phyloP scores from a whole-genome alignment of 192 early-diverging fungal species.

The Backusella parvicylindrica region DNA sequence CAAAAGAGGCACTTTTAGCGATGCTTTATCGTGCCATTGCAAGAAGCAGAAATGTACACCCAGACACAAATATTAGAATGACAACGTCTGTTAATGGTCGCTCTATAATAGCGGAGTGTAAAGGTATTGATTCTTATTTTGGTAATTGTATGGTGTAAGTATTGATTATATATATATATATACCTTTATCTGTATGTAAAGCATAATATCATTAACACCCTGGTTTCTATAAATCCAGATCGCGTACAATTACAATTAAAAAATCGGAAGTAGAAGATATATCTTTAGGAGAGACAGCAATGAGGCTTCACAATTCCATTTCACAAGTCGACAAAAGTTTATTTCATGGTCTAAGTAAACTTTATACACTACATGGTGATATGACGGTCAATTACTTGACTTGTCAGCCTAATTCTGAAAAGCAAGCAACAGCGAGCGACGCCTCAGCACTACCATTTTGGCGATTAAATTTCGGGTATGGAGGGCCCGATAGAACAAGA shows the following conservation, averaged over 20 bases:
- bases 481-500: conserved; percentile 23
- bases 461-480: conserved; percentile 21
- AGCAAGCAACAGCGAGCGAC: conserved; percentile 15
- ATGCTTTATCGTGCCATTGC: conserved; percentile 22
- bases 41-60: background rate
- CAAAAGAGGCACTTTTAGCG: conserved; percentile 24
- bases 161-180: background rate
- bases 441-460: conserved; percentile 23
- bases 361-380: conserved; percentile 26
- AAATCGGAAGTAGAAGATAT: background rate
- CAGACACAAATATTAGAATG: conserved; percentile 6
- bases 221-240: background rate
- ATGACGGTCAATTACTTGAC: conserved; percentile 29
- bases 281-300: background rate
- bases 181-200: background rate
- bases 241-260: conserved; percentile 3
- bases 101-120: conserved; percentile 7
- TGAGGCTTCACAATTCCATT: background rate
- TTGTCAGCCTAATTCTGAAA: conserved; percentile 19
- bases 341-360: conserved; percentile 23
- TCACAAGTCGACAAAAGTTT: background rate
- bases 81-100: conserved; percentile 20
- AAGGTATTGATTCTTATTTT: conserved; percentile 26
- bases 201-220: background rate
- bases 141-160: conserved; percentile 32